A percentile compares a stretch with the other conserved stretches of the same genome.
Evolutionary conservation across 257 asterid genomes (phyloP).

Genomic region (Nyctanthes arbortristis): DNA sequence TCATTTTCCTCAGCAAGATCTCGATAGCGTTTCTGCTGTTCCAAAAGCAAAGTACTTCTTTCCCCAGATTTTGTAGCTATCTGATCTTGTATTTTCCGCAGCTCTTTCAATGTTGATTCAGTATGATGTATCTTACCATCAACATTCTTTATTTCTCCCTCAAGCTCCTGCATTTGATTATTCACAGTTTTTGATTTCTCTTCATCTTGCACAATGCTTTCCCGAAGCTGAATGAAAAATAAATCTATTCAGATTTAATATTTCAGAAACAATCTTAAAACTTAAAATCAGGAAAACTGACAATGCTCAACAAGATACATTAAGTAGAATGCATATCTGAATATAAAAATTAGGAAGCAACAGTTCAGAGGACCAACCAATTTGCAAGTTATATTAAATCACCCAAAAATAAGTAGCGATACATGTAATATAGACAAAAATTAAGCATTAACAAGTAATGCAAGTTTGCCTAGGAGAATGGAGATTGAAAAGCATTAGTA

Average conservation of each 20-base stretch:
- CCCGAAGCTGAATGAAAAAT: conserved; percentile 64
- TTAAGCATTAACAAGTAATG: background rate
- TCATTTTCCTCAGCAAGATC: conserved; percentile 74
- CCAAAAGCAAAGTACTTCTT: conserved; percentile 80
- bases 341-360: background rate
- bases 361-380: background rate
- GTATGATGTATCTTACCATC: conserved; percentile 69
- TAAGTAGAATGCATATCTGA: background rate
- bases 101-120: conserved; percentile 69
- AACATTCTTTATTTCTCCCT: conserved; percentile 56
- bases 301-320: background rate
- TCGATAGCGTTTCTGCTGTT: conserved; percentile 57
- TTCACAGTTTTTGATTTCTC: conserved; percentile 67
- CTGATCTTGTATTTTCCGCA: conserved; percentile 58
- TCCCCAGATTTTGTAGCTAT: conserved; percentile 79
- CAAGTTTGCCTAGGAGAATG: background rate
- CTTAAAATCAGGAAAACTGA: background rate
- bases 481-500: background rate
- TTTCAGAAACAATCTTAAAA: conserved; percentile 8
- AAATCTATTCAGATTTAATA: conserved; percentile 24
- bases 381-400: background rate
- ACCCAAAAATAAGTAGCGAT: background rate
- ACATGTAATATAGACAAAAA: background rate
- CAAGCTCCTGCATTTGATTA: conserved; percentile 75
- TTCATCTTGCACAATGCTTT: conserved; percentile 79